Base-by-base conservation (phyloP, 75 land plant species). In the Chamaecyparis obtusa region DNA sequence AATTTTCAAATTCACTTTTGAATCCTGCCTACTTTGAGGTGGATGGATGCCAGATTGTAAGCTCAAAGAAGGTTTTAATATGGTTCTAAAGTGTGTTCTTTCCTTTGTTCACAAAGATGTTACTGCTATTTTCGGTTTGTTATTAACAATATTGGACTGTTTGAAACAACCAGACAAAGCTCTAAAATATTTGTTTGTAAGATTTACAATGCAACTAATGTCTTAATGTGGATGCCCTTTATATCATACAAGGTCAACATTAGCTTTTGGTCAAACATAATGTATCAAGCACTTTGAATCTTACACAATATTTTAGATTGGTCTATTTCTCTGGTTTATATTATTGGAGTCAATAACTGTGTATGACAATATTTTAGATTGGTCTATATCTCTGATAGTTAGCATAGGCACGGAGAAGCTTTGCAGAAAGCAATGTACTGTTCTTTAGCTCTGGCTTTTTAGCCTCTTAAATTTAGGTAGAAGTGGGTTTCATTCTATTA, bases 31-130 rank as follows among this genome's bases (percentile, higher is more conserved):
- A 11, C 77, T 75, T 75, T 4, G 36, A 76, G 79, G 79, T 76
- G 37, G 79, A 76, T 76, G 79, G 79, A 76, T 76, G 79, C 19
- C 16, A 3, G 79, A 76, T 76, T 76, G 39, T 76, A 36, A 76
- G 41, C 79, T 35, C 16, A 15, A 36, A 6, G 21, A 76, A 27
- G 69, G 69, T n/a, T 64, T 21, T 64, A 64, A 36, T 76, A 13
- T 76, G 21, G 79, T 76, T 76, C 79, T 76, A 16, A 76, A 35
- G 41, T 17, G 39, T 76, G 41, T 36, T 36, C 35, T 13, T 76
- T 76, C 1, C 41, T 76, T 64, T 24, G 24, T 64, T 64, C 27
- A 27, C 24, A 24, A 3, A 11, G 39, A 76, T 36, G 79, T 36
- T 41, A 36, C 19, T 76, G 79, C 79, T 36, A 76, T 35, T 33